Evolutionary conservation across 495 filamentous ascomycete genomes (phyloP).

Genomic region (Podospora australis): DNA sequence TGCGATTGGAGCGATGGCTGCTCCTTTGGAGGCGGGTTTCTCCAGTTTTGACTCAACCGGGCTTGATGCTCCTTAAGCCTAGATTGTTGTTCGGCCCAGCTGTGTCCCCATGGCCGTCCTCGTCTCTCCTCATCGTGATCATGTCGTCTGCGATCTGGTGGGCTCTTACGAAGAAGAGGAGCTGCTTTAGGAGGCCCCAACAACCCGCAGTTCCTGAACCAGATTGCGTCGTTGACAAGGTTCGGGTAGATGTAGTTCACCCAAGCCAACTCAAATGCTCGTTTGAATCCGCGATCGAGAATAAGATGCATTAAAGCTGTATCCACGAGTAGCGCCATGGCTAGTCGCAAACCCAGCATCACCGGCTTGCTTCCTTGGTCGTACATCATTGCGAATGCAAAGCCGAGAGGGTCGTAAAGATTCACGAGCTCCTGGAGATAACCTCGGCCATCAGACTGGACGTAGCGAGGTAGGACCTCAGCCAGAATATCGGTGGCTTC

Average conservation of each 20-base stretch:
- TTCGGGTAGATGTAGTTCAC: not conserved
- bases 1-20: no score
- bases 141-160: no score
- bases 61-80: not conserved
- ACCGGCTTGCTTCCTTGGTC: slow-evolving; percentile 6
- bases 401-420: slow-evolving; percentile 10
- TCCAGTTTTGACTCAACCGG: not conserved
- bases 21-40: not conserved
- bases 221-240: slow-evolving; percentile 4
- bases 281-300: slow-evolving; percentile 11
- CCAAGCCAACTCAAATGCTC: slow-evolving; percentile 1
- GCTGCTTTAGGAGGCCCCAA: not conserved
- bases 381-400: slow-evolving; percentile 11
- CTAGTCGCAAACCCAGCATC: slow-evolving; percentile 10
- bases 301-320: slow-evolving; percentile 8
- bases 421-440: not conserved
- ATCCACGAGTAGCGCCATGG: slow-evolving; percentile 17
- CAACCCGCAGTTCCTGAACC: not conserved
- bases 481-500: slow-evolving; percentile 3
- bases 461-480: not conserved
- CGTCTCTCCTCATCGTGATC: no score
- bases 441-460: not conserved
- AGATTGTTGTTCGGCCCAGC: not conserved
- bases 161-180: not conserved
- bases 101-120: not conserved